Conservation (phyloP, 1,284 basidiomycete genomes). For the Puccinia coronata region DNA sequence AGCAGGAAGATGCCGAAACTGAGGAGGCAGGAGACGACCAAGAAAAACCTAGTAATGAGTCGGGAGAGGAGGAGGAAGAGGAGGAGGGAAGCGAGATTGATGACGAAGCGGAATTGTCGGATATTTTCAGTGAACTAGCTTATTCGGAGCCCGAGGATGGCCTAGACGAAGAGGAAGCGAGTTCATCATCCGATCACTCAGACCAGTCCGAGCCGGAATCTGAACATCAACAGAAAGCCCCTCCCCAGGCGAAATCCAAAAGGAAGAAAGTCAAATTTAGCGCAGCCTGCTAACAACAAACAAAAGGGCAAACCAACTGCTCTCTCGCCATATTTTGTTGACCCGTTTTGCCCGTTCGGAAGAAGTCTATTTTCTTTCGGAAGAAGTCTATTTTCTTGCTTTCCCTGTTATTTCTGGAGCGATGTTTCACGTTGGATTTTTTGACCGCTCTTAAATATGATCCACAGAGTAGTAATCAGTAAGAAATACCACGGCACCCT, state of each 20-base stretch:
- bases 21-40: constrained; percentile 62
- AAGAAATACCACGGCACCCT: no score
- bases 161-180: constrained; percentile 16
- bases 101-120: constrained; percentile 53
- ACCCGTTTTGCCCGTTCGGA: no score
- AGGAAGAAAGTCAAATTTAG: constrained; percentile 36
- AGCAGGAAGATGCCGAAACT: constrained; percentile 66
- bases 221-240: neutral
- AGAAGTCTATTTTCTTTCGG: no score
- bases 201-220: constrained; percentile 10
- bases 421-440: no score
- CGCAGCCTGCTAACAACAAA: neutral
- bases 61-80: constrained; percentile 53
- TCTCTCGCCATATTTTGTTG: no score
- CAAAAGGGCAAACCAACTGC: no score
- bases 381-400: no score
- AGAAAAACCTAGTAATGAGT: constrained; percentile 56
- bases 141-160: constrained; percentile 57
- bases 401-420: no score
- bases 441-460: no score
- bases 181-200: neutral
- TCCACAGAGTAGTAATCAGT: no score
- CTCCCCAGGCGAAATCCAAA: neutral
- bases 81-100: constrained; percentile 53
- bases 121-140: constrained; percentile 49